Percentiles rank a stretch among this genome's conserved stretches.
Evolutionary conservation across 805 yeast species (phyloP).

Genomic region (Monosporozyma aquatica): DNA sequence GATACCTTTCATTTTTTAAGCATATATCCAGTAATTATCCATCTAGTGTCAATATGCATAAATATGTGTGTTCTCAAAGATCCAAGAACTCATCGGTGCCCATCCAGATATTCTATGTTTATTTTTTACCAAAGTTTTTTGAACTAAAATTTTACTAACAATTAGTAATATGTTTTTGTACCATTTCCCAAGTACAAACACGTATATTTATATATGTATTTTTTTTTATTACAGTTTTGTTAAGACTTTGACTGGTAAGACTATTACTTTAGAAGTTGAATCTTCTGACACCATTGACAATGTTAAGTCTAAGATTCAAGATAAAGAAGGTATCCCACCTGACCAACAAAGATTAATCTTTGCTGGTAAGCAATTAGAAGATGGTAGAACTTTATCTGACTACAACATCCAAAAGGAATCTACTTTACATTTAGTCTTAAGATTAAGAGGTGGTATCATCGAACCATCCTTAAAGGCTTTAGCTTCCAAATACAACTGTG

Average conservation of each 20-base stretch:
- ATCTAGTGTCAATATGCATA: no score
- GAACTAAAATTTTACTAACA: no score
- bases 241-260: slow-evolving; percentile 95
- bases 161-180: no score
- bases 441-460: slow-evolving; percentile 75
- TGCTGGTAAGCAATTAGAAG: slow-evolving; percentile 66
- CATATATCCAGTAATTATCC: no score
- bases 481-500: slow-evolving; percentile 98
- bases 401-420: slow-evolving; percentile 68
- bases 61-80: no score
- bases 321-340: slow-evolving; percentile 64
- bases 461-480: slow-evolving; percentile 97
- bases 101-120: no score
- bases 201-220: background rate
- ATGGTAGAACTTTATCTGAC: slow-evolving; percentile 62
- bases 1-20: no score
- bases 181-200: no score
- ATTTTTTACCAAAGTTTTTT: no score
- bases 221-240: slow-evolving; percentile 50
- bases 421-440: slow-evolving; percentile 58
- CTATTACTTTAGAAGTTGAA: slow-evolving; percentile 95
- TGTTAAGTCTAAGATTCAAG: slow-evolving; percentile 83
- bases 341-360: slow-evolving; percentile 62
- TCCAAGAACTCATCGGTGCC: no score
- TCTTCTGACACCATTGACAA: slow-evolving; percentile 96